phyloP scores from a whole-genome alignment of 2,329 filamentous ascomycete genomes.

The Exophiala sp. region DNA sequence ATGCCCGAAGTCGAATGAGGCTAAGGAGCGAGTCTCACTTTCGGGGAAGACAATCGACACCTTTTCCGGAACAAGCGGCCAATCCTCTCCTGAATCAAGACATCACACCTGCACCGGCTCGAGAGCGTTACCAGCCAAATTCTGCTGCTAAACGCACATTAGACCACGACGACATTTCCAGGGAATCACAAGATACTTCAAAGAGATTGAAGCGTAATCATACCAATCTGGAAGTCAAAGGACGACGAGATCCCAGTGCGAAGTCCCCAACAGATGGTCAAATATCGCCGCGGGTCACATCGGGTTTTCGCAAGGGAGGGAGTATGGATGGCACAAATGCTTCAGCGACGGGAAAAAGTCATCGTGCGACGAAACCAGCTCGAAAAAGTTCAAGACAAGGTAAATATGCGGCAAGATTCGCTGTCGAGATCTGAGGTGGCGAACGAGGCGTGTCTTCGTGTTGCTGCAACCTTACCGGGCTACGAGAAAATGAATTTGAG shows the following conservation, averaged over 20 bases:
- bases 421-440: neutral
- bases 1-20: conserved; percentile 2
- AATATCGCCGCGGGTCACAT: neutral
- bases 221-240: conserved; percentile 13
- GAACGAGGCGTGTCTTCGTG: too few species aligned
- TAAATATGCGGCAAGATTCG: conserved; percentile 12
- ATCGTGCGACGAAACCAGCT: conserved; percentile 5
- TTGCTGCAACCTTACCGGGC: too few species aligned
- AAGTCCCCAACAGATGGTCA: conserved; percentile 2
- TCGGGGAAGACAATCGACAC: neutral
- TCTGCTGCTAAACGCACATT: conserved; percentile 21
- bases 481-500: too few species aligned
- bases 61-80: neutral
- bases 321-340: conserved; percentile 20
- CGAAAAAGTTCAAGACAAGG: conserved; percentile 18
- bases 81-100: neutral
- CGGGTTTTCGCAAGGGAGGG: conserved; percentile 7
- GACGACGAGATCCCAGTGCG: neutral
- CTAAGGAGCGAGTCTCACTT: conserved; percentile 13
- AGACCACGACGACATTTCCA: conserved; percentile 7
- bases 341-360: conserved; percentile 16
- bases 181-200: neutral
- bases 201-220: conserved; percentile 15
- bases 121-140: conserved; percentile 22
- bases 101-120: conserved; percentile 5